Conservation (phyloP, 495 filamentous ascomycete species). For the Podospora pseudoanserina region DNA sequence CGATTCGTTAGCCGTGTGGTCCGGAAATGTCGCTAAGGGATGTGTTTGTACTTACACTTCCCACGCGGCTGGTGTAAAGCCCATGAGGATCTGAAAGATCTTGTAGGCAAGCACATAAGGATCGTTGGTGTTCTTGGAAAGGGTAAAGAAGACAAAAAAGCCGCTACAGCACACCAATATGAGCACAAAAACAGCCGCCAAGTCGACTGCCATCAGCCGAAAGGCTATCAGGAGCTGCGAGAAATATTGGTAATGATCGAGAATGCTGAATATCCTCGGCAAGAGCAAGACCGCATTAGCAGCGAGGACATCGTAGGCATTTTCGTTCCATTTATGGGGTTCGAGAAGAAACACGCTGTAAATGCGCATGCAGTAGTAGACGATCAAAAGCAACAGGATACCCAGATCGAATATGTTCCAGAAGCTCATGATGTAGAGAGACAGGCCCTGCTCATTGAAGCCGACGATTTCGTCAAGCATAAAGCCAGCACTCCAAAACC, state of each 20-base stretch:
- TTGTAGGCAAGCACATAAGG: conserved; percentile 71
- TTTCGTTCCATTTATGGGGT: conserved; percentile 62
- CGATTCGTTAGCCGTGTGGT: conserved; percentile 13
- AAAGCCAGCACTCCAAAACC: conserved; percentile 95
- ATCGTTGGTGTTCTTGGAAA: conserved; percentile 62
- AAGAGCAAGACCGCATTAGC: conserved; percentile 85
- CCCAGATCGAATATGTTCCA: conserved; percentile 95
- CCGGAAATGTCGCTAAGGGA: not conserved
- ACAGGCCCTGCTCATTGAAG: conserved; percentile 91
- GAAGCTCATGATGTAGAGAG: conserved; percentile 91
- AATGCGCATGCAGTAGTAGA: conserved; percentile 83
- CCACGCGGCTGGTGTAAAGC: conserved; percentile 58
- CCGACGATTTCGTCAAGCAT: conserved; percentile 95
- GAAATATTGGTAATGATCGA: conserved; percentile 94
- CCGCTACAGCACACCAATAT: conserved; percentile 84
- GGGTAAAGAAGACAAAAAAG: conserved; percentile 89
- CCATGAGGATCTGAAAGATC: conserved; percentile 92
- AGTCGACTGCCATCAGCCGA: conserved; percentile 83
- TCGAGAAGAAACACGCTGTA: conserved; percentile 79
- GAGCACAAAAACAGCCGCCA: conserved; percentile 76
- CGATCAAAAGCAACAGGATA: conserved; percentile 78
- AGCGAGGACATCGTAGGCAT: conserved; percentile 87
- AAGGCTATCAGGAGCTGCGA: conserved; percentile 91
- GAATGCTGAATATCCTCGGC: conserved; percentile 81
- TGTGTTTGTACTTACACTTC: conserved; percentile 41